phyloP scores from a whole-genome alignment of 495 filamentous ascomycete genomes.

The Aspergillus incahuasiensis region DNA sequence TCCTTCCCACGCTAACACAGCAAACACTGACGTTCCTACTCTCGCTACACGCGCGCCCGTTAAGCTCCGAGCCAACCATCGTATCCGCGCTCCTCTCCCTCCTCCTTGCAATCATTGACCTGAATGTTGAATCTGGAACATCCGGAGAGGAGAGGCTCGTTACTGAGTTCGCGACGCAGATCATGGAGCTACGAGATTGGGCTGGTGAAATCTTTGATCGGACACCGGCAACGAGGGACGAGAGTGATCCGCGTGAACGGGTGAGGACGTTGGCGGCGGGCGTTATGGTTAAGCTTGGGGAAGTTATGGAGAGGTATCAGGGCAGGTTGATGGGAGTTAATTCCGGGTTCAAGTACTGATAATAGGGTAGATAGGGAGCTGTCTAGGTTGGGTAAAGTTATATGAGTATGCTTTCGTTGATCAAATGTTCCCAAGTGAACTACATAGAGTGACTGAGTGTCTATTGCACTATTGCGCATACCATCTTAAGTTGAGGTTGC shows the following conservation, averaged over 20 bases:
- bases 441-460: no score
- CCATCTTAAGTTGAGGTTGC: no score
- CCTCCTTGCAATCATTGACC: conserved; percentile 74
- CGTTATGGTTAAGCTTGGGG: conserved; percentile 70
- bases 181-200: conserved; percentile 42
- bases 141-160: conserved; percentile 66
- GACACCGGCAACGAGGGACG: conserved; percentile 51
- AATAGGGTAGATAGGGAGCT: conserved; percentile 24
- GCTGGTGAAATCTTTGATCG: conserved; percentile 60
- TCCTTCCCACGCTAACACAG: conserved; percentile 40
- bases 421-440: no score
- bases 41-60: conserved; percentile 36
- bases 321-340: conserved; percentile 50
- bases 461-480: no score
- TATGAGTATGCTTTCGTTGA: no score
- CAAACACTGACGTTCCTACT: conserved; percentile 45
- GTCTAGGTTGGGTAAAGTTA: conserved; percentile 25
- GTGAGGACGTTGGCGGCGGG: conserved; percentile 65
- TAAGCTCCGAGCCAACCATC: conserved; percentile 55
- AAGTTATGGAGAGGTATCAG: conserved; percentile 79
- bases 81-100: conserved; percentile 72
- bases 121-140: conserved; percentile 58
- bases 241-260: conserved; percentile 32
- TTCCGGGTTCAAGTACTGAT: conserved; percentile 42
- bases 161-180: conserved; percentile 38